Conservation (phyloP, 2,329 filamentous ascomycete genomes). For the Tolypocladium sp. region DNA sequence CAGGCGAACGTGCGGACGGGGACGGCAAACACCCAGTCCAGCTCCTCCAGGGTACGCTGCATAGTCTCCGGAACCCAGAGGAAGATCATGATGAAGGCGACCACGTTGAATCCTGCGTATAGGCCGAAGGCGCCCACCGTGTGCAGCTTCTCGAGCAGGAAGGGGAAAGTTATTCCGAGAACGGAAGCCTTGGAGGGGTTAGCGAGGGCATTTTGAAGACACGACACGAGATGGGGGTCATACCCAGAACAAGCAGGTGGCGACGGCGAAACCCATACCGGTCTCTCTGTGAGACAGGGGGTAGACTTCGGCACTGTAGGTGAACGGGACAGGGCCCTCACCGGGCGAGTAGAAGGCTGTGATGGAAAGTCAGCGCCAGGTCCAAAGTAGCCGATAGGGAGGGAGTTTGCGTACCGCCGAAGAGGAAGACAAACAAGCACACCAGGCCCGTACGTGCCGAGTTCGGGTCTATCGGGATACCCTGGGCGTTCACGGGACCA, state of each 20-base stretch:
- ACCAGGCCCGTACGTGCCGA: slow-evolving; percentile 41
- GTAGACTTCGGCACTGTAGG: slow-evolving; percentile 55
- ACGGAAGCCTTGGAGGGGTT: slow-evolving; percentile 26
- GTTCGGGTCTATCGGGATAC: slow-evolving; percentile 16
- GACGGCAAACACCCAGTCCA: slow-evolving; percentile 41
- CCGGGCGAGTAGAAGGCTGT: slow-evolving; percentile 53
- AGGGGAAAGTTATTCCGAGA: slow-evolving; percentile 42
- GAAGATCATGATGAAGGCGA: slow-evolving; percentile 47
- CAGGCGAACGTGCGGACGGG: slow-evolving; percentile 30
- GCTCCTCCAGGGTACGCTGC: slow-evolving; percentile 39
- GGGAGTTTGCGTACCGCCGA: slow-evolving; percentile 30
- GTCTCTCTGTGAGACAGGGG: slow-evolving; percentile 55
- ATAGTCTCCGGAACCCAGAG: slow-evolving; percentile 42
- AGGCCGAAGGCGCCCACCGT: slow-evolving; percentile 33
- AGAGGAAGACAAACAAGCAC: slow-evolving; percentile 55
- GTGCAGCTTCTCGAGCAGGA: slow-evolving; percentile 27
- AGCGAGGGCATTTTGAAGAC: background rate
- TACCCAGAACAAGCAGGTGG: slow-evolving; percentile 46
- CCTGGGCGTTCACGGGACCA: slow-evolving; percentile 1
- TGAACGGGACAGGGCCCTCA: slow-evolving; percentile 54
- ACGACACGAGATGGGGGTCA: background rate
- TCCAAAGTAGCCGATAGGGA: background rate
- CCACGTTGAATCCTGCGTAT: slow-evolving; percentile 46
- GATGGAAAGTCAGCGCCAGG: background rate
- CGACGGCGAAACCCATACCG: slow-evolving; percentile 55